phyloP scores from a whole-genome alignment of 257 asterid species.

The Solanum sparsipilum region DNA sequence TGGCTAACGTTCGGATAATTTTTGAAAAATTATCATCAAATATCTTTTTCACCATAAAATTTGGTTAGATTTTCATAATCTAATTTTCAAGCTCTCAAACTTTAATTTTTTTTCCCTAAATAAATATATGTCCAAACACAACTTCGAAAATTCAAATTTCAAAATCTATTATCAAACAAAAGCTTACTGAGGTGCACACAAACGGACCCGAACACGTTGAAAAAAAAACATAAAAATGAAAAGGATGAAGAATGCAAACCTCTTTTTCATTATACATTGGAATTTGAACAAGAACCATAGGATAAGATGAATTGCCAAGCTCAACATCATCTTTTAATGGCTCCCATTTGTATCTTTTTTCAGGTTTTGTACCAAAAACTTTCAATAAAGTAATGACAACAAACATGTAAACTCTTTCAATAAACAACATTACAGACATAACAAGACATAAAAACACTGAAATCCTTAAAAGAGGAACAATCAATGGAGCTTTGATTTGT shows the following conservation, averaged over 20 bases:
- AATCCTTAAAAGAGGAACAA: slow-evolving; percentile 58
- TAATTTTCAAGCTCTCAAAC: too few species aligned
- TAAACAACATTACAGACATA: slow-evolving; percentile 80
- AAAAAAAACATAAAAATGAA: neutral
- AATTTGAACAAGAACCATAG: slow-evolving; percentile 84
- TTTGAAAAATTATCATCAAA: too few species aligned
- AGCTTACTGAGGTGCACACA: neutral
- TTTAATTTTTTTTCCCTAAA: neutral
- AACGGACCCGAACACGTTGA: accelerated
- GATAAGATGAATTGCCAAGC: slow-evolving; percentile 65
- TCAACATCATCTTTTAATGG: slow-evolving; percentile 77
- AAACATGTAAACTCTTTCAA: slow-evolving; percentile 85
- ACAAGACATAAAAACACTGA: slow-evolving; percentile 45
- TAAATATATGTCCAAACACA: neutral
- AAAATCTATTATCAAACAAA: neutral
- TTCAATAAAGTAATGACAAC: slow-evolving; percentile 55
- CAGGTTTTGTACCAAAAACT: slow-evolving; percentile 55
- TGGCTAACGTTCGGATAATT: neutral
- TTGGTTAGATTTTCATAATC: neutral
- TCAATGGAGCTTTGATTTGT: slow-evolving; percentile 70
- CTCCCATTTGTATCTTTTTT: slow-evolving; percentile 78
- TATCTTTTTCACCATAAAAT: neutral
- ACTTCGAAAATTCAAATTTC: neutral
- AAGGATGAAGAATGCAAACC: slow-evolving; percentile 20
- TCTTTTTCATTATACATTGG: slow-evolving; percentile 96